Evolutionary conservation across 2,329 filamentous ascomycete genomes (phyloP).

Genomic region (Fusarium tjaetaba): DNA sequence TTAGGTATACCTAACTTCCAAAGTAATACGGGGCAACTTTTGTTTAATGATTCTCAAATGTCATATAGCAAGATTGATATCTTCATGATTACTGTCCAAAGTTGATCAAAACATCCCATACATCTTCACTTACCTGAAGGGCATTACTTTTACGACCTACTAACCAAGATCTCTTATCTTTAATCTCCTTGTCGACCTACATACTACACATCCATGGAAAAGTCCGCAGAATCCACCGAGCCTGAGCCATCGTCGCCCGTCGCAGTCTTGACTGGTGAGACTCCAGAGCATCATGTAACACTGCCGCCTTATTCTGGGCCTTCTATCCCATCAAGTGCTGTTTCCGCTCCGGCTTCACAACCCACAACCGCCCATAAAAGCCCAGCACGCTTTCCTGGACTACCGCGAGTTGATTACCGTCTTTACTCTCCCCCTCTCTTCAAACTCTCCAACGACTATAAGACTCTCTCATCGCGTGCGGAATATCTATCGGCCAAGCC

Average conservation of each 20-base stretch:
- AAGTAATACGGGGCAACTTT: neutral
- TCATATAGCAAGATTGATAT: neutral
- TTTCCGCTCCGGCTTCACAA: neutral
- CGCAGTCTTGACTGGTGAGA: neutral
- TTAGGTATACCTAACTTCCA: neutral
- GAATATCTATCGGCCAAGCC: conserved; percentile 60
- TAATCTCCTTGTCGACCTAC: neutral
- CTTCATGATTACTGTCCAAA: neutral
- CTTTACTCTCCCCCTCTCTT: conserved; percentile 64
- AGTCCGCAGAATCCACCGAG: neutral
- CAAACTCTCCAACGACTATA: conserved; percentile 60
- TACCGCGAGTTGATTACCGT: conserved; percentile 61
- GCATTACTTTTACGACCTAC: neutral
- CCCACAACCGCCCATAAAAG: conserved; percentile 14
- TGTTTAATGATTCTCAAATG: neutral
- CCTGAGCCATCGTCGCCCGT: neutral
- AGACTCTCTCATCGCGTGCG: conserved; percentile 57
- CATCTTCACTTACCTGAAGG: neutral
- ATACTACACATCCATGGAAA: neutral
- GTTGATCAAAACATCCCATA: neutral
- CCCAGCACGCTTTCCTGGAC: conserved; percentile 55
- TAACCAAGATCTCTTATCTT: neutral
- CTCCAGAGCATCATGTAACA: conserved; percentile 4
- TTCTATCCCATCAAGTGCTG: conserved; percentile 7
- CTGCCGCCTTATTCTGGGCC: conserved; percentile 41